Percentiles rank a stretch among this genome's conserved stretches.
Conservation (phyloP, 192 early-diverging fungal genomes). For the Coemansia sp. region DNA sequence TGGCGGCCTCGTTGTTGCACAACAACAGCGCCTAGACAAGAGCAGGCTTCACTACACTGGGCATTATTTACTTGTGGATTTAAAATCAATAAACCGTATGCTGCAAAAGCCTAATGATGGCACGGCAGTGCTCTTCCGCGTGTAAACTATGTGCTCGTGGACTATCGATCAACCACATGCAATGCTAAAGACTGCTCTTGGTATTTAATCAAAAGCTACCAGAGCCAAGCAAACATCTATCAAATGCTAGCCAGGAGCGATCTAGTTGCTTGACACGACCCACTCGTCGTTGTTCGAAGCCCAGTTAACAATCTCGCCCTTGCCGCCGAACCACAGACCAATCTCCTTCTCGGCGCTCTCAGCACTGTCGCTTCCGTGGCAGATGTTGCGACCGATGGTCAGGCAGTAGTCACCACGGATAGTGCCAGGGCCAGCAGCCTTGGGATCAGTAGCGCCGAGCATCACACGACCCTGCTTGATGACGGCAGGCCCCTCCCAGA, state of each 20-base stretch:
- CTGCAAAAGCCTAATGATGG: no score
- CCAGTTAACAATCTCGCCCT: slow-evolving; percentile 61
- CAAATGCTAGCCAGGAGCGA: no score
- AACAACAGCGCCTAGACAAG: slow-evolving; percentile 20
- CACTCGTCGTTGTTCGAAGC: slow-evolving; percentile 60
- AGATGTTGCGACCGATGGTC: slow-evolving; percentile 74
- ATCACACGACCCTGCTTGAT: slow-evolving; percentile 82
- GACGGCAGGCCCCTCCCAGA: slow-evolving; percentile 84
- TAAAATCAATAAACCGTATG: not conserved
- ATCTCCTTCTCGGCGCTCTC: slow-evolving; percentile 82
- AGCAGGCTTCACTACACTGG: not conserved
- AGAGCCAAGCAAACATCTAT: not conserved
- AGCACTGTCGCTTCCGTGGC: slow-evolving; percentile 84
- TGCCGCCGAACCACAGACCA: slow-evolving; percentile 65
- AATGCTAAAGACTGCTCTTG: no score
- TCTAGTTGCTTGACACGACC: slow-evolving; percentile 66
- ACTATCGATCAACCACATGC: not conserved
- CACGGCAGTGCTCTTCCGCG: no score
- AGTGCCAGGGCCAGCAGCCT: slow-evolving; percentile 78
- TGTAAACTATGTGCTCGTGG: no score
- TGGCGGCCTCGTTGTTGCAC: slow-evolving; percentile 46
- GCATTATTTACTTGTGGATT: no score
- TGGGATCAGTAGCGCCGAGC: slow-evolving; percentile 91
- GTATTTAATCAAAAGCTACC: not conserved
- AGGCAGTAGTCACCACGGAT: slow-evolving; percentile 85